These are phyloP conservation scores for Raddia distichophylla DNA, from an alignment of 176 grass and related monocot species.

Conservation along the genomic window DNA sequence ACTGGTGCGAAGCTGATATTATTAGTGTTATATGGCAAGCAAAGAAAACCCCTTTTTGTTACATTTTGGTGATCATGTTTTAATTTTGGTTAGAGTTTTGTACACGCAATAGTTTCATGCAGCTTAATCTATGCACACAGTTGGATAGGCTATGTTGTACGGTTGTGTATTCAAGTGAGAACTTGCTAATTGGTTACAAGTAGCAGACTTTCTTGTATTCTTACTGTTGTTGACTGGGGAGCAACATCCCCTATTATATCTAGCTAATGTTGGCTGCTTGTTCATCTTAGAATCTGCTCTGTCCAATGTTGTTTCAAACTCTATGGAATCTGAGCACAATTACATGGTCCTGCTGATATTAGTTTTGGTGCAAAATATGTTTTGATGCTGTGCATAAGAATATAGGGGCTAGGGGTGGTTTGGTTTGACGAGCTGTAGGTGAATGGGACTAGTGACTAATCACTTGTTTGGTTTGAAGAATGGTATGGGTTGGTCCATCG, in stretches of 20 bases:
- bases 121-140: background rate
- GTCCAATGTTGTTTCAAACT: background rate
- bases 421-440: too few species aligned
- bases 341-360: conserved; percentile 10
- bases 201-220: background rate
- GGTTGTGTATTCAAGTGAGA: background rate
- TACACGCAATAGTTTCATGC: background rate
- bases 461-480: too few species aligned
- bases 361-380: background rate
- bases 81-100: background rate
- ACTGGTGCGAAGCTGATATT: background rate
- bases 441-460: too few species aligned
- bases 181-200: conserved; percentile 1
- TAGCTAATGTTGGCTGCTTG: background rate
- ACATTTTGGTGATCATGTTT: background rate
- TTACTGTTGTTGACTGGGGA: background rate
- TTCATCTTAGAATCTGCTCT: conserved; percentile 6
- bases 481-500: too few species aligned
- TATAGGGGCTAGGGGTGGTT: background rate
- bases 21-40: conserved; percentile 2
- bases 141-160: background rate
- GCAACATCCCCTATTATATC: background rate
- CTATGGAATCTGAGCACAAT: background rate
- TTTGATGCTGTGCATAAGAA: background rate
- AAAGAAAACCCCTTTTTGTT: conserved; percentile 8